phyloP scores from a whole-genome alignment of 83 land plant genomes.

The Picea abies region DNA sequence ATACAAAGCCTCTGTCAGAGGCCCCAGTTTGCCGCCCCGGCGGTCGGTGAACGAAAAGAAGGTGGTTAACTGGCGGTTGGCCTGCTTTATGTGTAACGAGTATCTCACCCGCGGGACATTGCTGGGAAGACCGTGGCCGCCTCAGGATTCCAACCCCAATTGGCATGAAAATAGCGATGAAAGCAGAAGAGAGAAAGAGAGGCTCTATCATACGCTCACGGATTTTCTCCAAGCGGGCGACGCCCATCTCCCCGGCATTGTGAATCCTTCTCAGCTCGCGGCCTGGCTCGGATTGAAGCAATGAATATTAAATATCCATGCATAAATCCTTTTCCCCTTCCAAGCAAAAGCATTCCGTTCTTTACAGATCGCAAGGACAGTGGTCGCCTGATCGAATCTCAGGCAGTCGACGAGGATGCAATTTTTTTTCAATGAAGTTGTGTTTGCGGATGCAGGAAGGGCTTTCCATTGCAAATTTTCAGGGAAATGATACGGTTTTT shows the following conservation, averaged over 20 bases:
- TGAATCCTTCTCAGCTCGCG: neutral
- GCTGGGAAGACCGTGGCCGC: neutral
- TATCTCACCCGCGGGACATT: neutral
- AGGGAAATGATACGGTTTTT: no score
- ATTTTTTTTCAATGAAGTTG: no score
- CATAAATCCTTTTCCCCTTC: no score
- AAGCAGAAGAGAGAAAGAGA: neutral
- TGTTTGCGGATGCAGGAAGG: no score
- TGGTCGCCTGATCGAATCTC: no score
- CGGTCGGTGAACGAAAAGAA: neutral
- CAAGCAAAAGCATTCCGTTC: neutral
- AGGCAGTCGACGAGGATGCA: no score
- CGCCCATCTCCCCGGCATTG: neutral
- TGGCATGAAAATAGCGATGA: neutral
- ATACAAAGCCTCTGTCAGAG: neutral
- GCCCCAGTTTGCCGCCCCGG: neutral
- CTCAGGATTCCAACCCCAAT: constrained; percentile 1
- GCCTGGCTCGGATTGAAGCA: constrained; percentile 2
- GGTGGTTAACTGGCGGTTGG: constrained; percentile 3
- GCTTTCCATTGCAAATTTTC: no score
- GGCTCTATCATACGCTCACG: neutral
- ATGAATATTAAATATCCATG: neutral
- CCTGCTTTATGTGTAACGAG: neutral
- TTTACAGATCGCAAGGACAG: neutral
- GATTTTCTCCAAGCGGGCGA: neutral